These are phyloP conservation scores for Colletotrichum sp. DNA, from an alignment of 2,329 filamentous ascomycete species.

Conservation along the genomic window DNA sequence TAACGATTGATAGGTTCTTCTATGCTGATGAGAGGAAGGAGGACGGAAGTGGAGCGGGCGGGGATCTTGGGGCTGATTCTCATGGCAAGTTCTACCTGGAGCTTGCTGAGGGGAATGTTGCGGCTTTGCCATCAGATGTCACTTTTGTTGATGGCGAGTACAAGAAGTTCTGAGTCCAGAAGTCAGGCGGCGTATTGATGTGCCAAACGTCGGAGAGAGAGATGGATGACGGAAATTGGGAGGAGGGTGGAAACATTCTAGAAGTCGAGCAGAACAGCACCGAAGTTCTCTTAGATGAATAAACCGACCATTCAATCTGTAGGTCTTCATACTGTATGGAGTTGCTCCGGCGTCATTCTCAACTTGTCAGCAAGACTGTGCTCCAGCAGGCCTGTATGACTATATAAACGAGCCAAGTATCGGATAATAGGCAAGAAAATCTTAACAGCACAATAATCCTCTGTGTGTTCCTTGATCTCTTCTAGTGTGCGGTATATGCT, in stretches of 20 bases:
- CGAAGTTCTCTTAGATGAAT: background rate
- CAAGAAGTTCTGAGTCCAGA: background rate
- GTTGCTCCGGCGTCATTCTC: no score
- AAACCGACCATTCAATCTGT: no score
- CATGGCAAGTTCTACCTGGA: conserved; percentile 13
- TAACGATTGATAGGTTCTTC: conserved; percentile 1
- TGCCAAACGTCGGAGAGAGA: fast-evolving
- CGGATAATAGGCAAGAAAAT: no score
- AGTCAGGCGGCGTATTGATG: background rate
- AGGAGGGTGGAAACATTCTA: background rate
- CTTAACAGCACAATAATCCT: no score
- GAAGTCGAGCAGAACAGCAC: background rate
- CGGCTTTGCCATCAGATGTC: background rate
- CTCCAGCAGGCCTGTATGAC: no score
- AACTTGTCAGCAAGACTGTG: no score
- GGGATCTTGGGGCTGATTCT: background rate
- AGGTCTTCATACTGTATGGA: no score
- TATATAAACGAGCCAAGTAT: no score
- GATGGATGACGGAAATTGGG: background rate
- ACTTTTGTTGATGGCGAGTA: conserved; percentile 13
- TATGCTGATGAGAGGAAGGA: conserved; percentile 13
- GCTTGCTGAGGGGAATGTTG: background rate
- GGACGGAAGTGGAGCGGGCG: background rate
- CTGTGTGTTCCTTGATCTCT: no score
- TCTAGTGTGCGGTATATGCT: no score